Base-by-base conservation (phyloP, 495 filamentous ascomycete genomes). In the Penicillium silybi region DNA sequence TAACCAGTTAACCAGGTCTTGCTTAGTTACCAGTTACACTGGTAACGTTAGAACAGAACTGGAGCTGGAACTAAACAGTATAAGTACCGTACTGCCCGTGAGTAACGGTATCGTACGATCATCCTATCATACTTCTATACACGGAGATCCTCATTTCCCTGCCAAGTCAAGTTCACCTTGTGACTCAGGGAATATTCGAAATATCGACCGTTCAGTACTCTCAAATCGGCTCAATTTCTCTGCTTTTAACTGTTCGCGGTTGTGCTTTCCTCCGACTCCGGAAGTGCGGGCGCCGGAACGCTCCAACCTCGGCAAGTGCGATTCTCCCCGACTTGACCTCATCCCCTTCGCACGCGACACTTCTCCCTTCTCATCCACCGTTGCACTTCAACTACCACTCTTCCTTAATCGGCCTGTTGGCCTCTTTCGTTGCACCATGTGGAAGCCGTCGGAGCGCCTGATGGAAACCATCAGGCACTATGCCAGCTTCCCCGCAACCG, bases 401-500 rank as follows among this genome's bases (percentile, higher is more conserved):
- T 26, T 45, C 48, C 50, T 43, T 45, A 41, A 34, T 46, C 26
- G 69, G 68, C 66, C 69, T 35, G 53, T 37, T 27, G 68, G 66
- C 69, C 67, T 57, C 42, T 60, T 49, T 48, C 47, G 29, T 50
- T 50, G 37, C 49, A 85, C 62, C 54, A 91, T 91, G 87, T 97
- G 92, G 92, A 95, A 87, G 77, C 83, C 80, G 70, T 85, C 88
- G 46, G 88, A 93, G 72, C 76, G 81, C 73, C 70, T 98, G 85
- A 92, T 96, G 90, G 86, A 95, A 58, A 96, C 87, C 83, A 98
- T 98, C 88, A 90, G 88, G 69, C 92, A 97, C 78, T 97, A 97
- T 81, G 87, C 89, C 66, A 86, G 83, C 77, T 97, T 97, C 71
- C 95, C 95, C 51, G 93, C 93, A 52, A 98, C 95, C 35, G 93